Evolutionary conservation across 495 filamentous ascomycete genomes (phyloP).

Genomic region (Penicillium cosmopolitanum): DNA sequence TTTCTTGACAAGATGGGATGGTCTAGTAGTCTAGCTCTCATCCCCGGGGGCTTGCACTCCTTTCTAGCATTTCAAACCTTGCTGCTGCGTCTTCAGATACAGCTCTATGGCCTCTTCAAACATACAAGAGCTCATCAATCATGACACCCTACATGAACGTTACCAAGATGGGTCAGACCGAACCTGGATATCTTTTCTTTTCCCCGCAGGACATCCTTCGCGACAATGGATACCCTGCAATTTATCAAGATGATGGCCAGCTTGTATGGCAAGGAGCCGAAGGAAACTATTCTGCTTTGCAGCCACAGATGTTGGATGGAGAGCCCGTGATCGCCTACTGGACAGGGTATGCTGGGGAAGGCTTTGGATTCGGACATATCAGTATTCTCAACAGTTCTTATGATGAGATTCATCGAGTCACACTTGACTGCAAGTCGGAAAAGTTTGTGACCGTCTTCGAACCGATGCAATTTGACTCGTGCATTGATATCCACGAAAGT

Average conservation of each 20-base stretch:
- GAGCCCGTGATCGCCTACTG: conserved; percentile 34
- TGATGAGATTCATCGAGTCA: conserved; percentile 39
- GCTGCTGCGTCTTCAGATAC: neutral
- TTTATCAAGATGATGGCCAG: conserved; percentile 34
- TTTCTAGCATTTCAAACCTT: neutral
- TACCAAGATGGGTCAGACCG: conserved; percentile 32
- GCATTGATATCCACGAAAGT: conserved; percentile 47
- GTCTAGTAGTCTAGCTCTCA: neutral
- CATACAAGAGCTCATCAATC: conserved; percentile 24
- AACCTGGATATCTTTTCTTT: conserved; percentile 32
- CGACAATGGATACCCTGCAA: conserved; percentile 18
- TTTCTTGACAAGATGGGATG: neutral
- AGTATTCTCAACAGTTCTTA: conserved; percentile 50
- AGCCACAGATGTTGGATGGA: conserved; percentile 28
- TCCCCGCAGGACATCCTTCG: conserved; percentile 16
- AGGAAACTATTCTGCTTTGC: conserved; percentile 23
- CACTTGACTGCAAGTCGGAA: conserved; percentile 20
- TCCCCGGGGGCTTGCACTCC: neutral
- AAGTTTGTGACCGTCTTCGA: conserved; percentile 29
- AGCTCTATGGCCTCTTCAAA: conserved; percentile 22
- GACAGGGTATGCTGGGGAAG: conserved; percentile 16
- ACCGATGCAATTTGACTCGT: conserved; percentile 21
- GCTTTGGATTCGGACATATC: conserved; percentile 37
- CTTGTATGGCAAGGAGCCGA: conserved; percentile 31
- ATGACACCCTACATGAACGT: conserved; percentile 30